These are phyloP conservation scores for Spatholobus suberectus DNA, from an alignment of 306 rosid genomes.

Conservation along the genomic window DNA sequence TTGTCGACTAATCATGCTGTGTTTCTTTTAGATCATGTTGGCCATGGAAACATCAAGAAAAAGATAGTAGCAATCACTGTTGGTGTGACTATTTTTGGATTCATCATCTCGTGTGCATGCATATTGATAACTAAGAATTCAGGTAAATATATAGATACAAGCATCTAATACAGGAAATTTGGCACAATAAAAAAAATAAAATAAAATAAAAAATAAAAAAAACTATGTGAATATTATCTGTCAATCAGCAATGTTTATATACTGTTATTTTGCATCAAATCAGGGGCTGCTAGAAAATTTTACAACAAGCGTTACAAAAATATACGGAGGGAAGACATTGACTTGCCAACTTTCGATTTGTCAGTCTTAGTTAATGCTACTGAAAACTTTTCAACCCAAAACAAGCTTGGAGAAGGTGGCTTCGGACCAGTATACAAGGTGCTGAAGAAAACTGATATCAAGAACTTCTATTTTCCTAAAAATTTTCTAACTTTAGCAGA, in stretches of 20 bases:
- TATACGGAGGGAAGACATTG: constrained; percentile 33
- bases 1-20: background rate
- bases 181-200: background rate
- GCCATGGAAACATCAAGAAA: background rate
- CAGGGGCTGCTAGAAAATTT: background rate
- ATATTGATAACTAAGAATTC: background rate
- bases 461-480: background rate
- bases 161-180: background rate
- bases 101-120: background rate
- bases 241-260: no score
- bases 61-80: background rate
- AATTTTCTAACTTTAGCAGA: no score
- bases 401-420: constrained; percentile 54
- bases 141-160: background rate
- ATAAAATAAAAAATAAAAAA: background rate
- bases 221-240: background rate
- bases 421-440: constrained; percentile 56
- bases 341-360: constrained; percentile 43
- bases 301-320: background rate
- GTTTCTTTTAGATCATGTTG: constrained; percentile 1
- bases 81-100: constrained; percentile 16
- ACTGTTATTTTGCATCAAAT: background rate
- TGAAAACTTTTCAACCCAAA: constrained; percentile 37
- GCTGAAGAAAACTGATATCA: background rate
- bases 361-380: constrained; percentile 44